phyloP scores from a whole-genome alignment of 169 alveolate genomes.

The Plasmodium yoelii region DNA sequence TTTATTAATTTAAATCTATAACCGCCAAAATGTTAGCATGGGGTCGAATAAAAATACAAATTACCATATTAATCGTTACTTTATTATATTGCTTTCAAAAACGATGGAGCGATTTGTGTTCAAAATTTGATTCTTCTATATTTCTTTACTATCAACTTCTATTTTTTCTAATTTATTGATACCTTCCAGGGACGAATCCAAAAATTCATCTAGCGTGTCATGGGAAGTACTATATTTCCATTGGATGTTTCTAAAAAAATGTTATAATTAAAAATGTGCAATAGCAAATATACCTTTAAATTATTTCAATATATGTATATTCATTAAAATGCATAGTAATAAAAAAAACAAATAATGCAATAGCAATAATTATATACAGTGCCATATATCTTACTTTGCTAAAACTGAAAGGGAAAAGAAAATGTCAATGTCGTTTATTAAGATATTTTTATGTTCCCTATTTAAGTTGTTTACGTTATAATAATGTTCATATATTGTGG shows the following conservation, averaged over 20 bases:
- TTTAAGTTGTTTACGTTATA: constrained; percentile 56
- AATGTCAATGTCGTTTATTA: constrained; percentile 46
- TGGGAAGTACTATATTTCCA: constrained; percentile 69
- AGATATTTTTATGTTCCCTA: constrained; percentile 17
- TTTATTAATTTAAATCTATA: no score
- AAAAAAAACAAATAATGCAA: no score
- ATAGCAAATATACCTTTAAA: neutral
- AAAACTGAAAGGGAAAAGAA: constrained; percentile 22
- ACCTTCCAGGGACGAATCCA: constrained; percentile 15
- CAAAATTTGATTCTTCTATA: constrained; percentile 12
- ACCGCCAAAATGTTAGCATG: no score
- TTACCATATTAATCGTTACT: no score
- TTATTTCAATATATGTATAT: neutral
- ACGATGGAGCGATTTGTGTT: neutral
- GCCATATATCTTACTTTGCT: constrained; percentile 24
- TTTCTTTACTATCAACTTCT: neutral
- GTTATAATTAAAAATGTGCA: neutral
- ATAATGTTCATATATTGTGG: constrained; percentile 61
- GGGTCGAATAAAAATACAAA: no score
- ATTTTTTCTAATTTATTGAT: constrained; percentile 4
- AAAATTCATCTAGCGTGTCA: constrained; percentile 38
- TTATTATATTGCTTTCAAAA: no score
- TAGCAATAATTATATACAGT: no score
- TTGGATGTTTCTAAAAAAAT: constrained; percentile 33
- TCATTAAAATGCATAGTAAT: neutral